Conservation (phyloP, 768 basidiomycete species). For the Suillus tomentosus region DNA sequence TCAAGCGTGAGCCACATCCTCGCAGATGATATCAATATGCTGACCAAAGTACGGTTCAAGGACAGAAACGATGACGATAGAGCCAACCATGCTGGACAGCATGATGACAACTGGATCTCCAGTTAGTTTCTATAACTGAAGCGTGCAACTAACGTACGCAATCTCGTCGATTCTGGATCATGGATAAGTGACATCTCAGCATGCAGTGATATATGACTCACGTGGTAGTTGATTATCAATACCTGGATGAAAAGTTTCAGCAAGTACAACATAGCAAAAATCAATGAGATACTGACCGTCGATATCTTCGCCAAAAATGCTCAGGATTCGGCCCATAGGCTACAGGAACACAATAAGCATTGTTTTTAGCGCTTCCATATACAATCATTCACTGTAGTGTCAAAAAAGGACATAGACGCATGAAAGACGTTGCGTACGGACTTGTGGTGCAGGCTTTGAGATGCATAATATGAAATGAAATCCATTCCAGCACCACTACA, state of each 20-base stretch:
- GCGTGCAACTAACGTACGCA: conserved; percentile 37
- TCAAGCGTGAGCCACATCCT: not conserved
- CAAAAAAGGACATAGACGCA: conserved; percentile 80
- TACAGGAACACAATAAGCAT: conserved; percentile 19
- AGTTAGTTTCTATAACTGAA: conserved; percentile 2
- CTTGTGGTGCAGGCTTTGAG: conserved; percentile 60
- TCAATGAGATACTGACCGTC: conserved; percentile 43
- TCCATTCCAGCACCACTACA: conserved; percentile 55
- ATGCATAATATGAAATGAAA: conserved; percentile 58
- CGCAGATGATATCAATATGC: conserved; percentile 18
- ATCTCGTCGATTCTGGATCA: conserved; percentile 52
- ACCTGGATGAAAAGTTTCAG: not conserved
- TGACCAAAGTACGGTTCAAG: conserved; percentile 63
- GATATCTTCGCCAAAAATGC: conserved; percentile 67
- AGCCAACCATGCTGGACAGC: conserved; percentile 50
- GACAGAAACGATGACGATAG: conserved; percentile 57
- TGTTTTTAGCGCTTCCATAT: not conserved
- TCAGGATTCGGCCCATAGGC: conserved; percentile 62
- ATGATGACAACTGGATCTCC: conserved; percentile 47
- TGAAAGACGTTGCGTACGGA: conserved; percentile 60
- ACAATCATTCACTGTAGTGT: conserved; percentile 52
- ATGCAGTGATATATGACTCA: conserved; percentile 26
- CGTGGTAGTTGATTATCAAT: conserved; percentile 60
- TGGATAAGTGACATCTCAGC: not conserved
- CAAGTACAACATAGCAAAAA: not conserved